Conservation (phyloP, 306 rosid species). For the Acmispon strigosus region DNA sequence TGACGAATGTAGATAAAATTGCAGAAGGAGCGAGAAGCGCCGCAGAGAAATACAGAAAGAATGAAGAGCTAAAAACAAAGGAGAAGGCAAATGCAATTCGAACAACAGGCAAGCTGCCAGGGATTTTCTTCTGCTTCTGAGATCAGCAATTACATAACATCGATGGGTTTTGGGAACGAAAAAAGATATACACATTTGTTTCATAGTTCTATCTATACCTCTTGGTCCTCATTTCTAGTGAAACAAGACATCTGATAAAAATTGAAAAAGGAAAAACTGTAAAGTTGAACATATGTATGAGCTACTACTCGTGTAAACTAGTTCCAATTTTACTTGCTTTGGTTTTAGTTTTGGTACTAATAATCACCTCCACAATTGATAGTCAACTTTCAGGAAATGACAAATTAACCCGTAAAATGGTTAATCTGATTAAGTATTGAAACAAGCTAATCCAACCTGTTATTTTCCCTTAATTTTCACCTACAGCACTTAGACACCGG, state of each 20-base stretch:
- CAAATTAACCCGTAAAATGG: not conserved
- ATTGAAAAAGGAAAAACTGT: not conserved
- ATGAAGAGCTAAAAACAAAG: conserved; percentile 36
- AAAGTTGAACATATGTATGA: not conserved
- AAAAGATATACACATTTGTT: conserved; percentile 14
- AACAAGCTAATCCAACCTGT: not conserved
- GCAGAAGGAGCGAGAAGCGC: conserved; percentile 50
- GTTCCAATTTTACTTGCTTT: not conserved
- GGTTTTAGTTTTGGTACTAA: not conserved
- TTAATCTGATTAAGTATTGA: not conserved
- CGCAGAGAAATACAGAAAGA: conserved; percentile 34
- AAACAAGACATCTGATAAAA: not conserved
- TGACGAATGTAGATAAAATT: conserved; percentile 27
- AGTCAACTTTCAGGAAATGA: not conserved
- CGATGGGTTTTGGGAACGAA: not conserved
- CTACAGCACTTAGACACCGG: not conserved
- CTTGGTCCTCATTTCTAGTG: not conserved
- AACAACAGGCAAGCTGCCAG: conserved; percentile 53
- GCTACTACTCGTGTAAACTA: not conserved
- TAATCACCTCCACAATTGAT: not conserved
- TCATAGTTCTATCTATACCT: not conserved
- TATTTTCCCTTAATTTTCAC: not conserved
- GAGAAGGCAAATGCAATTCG: conserved; percentile 52
- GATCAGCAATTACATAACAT: not conserved
- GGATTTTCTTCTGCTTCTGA: conserved; percentile 53